Percentiles rank a stretch among this genome's conserved stretches.
These are phyloP conservation scores for Clavispora carvajalis DNA, from an alignment of 805 yeast species.

Conservation along the genomic window DNA sequence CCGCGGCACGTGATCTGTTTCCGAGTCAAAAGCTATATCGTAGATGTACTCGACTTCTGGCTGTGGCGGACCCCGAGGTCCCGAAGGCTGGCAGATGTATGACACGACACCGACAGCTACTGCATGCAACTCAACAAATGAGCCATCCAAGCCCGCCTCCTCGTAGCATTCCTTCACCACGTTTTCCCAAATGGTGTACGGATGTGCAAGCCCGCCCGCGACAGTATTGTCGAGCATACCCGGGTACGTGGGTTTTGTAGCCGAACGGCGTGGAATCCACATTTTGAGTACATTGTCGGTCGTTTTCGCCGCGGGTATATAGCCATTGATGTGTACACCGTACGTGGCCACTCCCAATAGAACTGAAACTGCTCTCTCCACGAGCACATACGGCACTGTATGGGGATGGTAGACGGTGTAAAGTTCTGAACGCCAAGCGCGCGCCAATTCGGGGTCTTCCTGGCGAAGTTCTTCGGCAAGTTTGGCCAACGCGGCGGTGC, in stretches of 20 bases:
- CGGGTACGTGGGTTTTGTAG: slow-evolving; percentile 81
- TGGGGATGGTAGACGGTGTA: slow-evolving; percentile 64
- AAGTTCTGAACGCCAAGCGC: slow-evolving; percentile 84
- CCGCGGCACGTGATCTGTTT: slow-evolving; percentile 38
- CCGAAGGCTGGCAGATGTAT: slow-evolving; percentile 45
- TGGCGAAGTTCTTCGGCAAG: slow-evolving; percentile 40
- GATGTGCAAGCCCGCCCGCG: slow-evolving; percentile 91
- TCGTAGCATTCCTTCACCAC: slow-evolving; percentile 81
- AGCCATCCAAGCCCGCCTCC: slow-evolving; percentile 74
- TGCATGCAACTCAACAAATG: slow-evolving; percentile 42
- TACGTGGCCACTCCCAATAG: slow-evolving; percentile 82
- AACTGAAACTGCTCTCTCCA: slow-evolving; percentile 81
- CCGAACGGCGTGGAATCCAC: slow-evolving; percentile 85
- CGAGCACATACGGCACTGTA: slow-evolving; percentile 51
- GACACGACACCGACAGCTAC: slow-evolving; percentile 60
- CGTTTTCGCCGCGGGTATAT: slow-evolving; percentile 42
- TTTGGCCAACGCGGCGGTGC: slow-evolving; percentile 36
- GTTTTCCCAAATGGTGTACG: slow-evolving; percentile 70
- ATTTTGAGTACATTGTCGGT: slow-evolving; percentile 41
- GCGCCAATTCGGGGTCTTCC: slow-evolving; percentile 27
- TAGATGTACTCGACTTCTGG: slow-evolving; percentile 85
- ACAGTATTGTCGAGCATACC: slow-evolving; percentile 88
- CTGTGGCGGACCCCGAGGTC: slow-evolving; percentile 56
- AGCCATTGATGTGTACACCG: slow-evolving; percentile 88
- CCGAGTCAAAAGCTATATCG: slow-evolving; percentile 56